These are phyloP conservation scores for Microcos paniculata DNA, from an alignment of 345 rosid genomes.

Conservation along the genomic window DNA sequence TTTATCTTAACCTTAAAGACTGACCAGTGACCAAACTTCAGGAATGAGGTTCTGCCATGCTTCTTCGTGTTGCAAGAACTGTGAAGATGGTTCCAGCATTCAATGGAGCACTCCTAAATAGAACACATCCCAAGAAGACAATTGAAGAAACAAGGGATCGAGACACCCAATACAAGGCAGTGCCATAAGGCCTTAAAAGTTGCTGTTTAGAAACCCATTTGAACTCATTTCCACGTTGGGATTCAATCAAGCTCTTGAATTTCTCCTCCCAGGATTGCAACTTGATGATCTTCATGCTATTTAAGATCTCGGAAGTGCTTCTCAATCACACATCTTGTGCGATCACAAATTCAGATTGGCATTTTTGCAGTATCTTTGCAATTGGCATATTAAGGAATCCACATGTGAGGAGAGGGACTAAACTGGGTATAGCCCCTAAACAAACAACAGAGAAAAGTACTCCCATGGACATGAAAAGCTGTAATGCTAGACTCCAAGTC, in stretches of 20 bases:
- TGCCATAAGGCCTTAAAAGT: conserved; percentile 43
- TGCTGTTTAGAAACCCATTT: conserved; percentile 61
- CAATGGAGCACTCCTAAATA: conserved; percentile 55
- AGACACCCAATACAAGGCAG: conserved; percentile 66
- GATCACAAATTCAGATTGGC: conserved; percentile 58
- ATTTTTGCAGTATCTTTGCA: conserved; percentile 51
- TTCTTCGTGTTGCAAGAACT: conserved; percentile 64
- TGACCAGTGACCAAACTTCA: too few relatives aligned
- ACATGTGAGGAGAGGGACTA: too few relatives aligned
- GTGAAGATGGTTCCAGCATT: too few relatives aligned
- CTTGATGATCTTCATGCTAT: conserved; percentile 77
- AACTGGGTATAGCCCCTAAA: conserved; percentile 53
- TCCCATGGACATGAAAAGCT: too few relatives aligned
- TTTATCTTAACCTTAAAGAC: too few relatives aligned
- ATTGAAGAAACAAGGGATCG: conserved; percentile 67
- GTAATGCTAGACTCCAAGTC: too few relatives aligned
- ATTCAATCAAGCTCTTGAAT: conserved; percentile 58
- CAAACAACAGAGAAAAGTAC: conserved; percentile 61
- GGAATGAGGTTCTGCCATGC: conserved; percentile 64
- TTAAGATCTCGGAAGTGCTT: conserved; percentile 63
- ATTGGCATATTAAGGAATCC: too few relatives aligned
- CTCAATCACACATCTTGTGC: conserved; percentile 72
- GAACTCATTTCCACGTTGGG: conserved; percentile 54
- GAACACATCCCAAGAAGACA: conserved; percentile 59
- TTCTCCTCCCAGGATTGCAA: conserved; percentile 80